Evolutionary conservation across 768 basidiomycete genomes (phyloP).

Genomic region (Hortiboletus campestris): DNA sequence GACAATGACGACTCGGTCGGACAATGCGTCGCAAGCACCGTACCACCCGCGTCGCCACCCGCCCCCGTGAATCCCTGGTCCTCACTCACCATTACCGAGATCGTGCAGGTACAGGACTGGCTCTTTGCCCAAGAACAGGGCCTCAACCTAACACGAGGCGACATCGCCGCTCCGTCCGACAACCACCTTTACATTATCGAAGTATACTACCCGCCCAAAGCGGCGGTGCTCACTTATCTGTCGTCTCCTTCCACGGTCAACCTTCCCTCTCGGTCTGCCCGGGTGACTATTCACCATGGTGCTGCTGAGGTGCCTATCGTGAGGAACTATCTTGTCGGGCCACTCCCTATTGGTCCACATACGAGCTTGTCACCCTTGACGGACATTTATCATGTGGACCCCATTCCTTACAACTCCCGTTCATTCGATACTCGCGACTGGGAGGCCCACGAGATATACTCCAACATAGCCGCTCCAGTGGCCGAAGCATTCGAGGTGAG

Average conservation of each 20-base stretch:
- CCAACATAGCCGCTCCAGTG: slow-evolving; percentile 35
- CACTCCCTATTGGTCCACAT: slow-evolving; percentile 43
- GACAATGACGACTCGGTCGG: slow-evolving; percentile 16
- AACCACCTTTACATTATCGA: slow-evolving; percentile 54
- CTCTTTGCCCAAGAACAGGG: slow-evolving; percentile 38
- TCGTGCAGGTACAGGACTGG: slow-evolving; percentile 44
- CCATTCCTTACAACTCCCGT: slow-evolving; percentile 56
- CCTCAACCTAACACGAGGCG: slow-evolving; percentile 48
- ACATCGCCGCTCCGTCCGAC: slow-evolving; percentile 38
- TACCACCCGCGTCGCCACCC: slow-evolving; percentile 39
- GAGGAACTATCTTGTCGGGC: slow-evolving; percentile 57
- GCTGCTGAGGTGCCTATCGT: slow-evolving; percentile 40
- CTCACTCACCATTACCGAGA: slow-evolving; percentile 46
- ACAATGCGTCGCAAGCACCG: slow-evolving; percentile 35
- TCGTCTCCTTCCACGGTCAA: slow-evolving; percentile 26
- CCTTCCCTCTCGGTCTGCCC: slow-evolving; percentile 42
- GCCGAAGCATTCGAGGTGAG: slow-evolving; percentile 42
- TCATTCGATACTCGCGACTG: slow-evolving; percentile 32
- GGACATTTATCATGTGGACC: slow-evolving; percentile 51
- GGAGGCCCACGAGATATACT: slow-evolving; percentile 28
- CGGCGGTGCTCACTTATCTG: slow-evolving; percentile 46
- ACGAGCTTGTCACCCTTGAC: slow-evolving; percentile 43
- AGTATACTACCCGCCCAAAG: slow-evolving; percentile 47
- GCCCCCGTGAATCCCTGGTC: slow-evolving; percentile 51
- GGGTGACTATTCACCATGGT: slow-evolving; percentile 53